Percentiles rank a stretch among this genome's conserved stretches.
phyloP scores from a whole-genome alignment of 2,329 filamentous ascomycete species.

The Talaromyces amestolkiae region DNA sequence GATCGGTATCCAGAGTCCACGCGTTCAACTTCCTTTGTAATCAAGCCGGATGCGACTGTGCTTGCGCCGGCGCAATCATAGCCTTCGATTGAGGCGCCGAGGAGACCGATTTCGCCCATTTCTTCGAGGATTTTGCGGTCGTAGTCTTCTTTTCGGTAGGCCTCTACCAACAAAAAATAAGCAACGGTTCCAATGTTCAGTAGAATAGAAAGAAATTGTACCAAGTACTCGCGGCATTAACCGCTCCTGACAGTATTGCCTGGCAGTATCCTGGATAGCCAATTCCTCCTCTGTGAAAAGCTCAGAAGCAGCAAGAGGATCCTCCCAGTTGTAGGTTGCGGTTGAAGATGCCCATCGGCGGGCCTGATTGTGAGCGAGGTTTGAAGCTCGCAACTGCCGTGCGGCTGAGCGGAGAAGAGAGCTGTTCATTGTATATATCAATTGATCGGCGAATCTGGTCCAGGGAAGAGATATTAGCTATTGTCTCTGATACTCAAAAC shows the following conservation, averaged over 20 bases:
- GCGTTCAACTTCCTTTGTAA: slow-evolving; percentile 84
- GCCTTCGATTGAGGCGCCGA: slow-evolving; percentile 81
- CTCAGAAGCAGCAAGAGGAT: slow-evolving; percentile 72
- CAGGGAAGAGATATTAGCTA: background rate
- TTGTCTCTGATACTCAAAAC: too few relatives aligned
- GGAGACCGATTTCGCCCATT: slow-evolving; percentile 87
- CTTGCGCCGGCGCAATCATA: slow-evolving; percentile 87
- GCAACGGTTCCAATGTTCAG: background rate
- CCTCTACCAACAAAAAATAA: slow-evolving; percentile 55
- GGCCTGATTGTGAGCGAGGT: slow-evolving; percentile 17
- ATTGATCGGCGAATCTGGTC: background rate
- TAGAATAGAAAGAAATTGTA: slow-evolving; percentile 39
- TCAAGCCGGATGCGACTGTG: slow-evolving; percentile 82
- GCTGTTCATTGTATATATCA: slow-evolving; percentile 29
- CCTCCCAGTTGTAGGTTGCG: slow-evolving; percentile 81
- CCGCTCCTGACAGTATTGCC: slow-evolving; percentile 89
- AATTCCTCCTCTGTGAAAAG: slow-evolving; percentile 86
- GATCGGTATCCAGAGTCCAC: slow-evolving; percentile 90
- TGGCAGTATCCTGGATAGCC: slow-evolving; percentile 84
- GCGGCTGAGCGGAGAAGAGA: slow-evolving; percentile 33
- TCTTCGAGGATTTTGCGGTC: slow-evolving; percentile 81
- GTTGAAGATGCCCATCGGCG: slow-evolving; percentile 36
- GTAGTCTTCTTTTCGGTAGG: slow-evolving; percentile 82
- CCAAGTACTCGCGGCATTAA: slow-evolving; percentile 81
- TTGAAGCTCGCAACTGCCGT: slow-evolving; percentile 26